A percentile compares a stretch with the other conserved stretches of the same genome.
These are phyloP conservation scores for Fragaria iinumae DNA, from an alignment of 306 rosid genomes.

Conservation along the genomic window DNA sequence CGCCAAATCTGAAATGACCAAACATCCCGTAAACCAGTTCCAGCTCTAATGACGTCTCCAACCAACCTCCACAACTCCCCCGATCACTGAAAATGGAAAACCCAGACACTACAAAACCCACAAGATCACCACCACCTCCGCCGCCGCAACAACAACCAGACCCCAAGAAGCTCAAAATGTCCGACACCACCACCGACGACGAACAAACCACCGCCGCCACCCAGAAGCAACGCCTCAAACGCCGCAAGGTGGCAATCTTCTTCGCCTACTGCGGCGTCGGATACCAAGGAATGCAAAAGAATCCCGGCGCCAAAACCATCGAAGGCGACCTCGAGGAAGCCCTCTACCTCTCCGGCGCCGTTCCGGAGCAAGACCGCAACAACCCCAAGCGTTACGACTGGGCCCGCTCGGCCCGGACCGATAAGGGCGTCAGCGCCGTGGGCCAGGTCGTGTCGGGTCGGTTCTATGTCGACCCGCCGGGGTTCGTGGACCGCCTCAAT, in stretches of 20 bases:
- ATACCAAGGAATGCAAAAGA: constrained; percentile 97
- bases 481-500: constrained; percentile 82
- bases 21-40: background rate
- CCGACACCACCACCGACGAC: constrained; percentile 68
- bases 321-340: constrained; percentile 95
- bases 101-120: constrained; percentile 36
- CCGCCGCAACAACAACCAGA: constrained; percentile 56
- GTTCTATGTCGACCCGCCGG: constrained; percentile 89
- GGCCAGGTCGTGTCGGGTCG: constrained; percentile 95
- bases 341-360: constrained; percentile 67
- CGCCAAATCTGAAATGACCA: background rate
- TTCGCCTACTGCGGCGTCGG: constrained; percentile 95
- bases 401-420: constrained; percentile 95
- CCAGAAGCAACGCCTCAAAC: constrained; percentile 63
- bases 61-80: constrained; percentile 17
- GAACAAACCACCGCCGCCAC: constrained; percentile 42
- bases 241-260: constrained; percentile 79
- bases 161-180: constrained; percentile 71
- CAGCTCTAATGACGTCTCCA: constrained; percentile 20
- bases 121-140: constrained; percentile 36
- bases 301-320: constrained; percentile 95
- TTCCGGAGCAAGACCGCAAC: constrained; percentile 81
- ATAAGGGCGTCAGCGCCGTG: constrained; percentile 96
- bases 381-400: constrained; percentile 70
- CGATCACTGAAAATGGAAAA: constrained; percentile 53